Conservation (phyloP, 2,329 filamentous ascomycete genomes). For the Zasmidium angulare region DNA sequence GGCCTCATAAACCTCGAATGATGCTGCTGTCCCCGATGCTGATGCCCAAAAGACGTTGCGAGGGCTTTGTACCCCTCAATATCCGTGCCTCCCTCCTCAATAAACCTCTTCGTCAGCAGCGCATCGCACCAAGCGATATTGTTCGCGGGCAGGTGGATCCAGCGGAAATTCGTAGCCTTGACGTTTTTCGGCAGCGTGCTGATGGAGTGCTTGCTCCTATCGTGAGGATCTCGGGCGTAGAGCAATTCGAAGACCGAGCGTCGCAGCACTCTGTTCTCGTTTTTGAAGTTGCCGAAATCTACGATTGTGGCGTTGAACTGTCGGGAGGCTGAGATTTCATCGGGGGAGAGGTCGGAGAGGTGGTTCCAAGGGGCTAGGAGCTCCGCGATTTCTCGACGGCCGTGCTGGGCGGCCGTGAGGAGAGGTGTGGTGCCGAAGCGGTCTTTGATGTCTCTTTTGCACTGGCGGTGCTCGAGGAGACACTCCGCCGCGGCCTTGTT, state of each 20-base stretch:
- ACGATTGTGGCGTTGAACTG: slow-evolving; percentile 24
- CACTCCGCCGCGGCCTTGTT: slow-evolving; percentile 24
- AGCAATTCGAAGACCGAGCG: slow-evolving; percentile 22
- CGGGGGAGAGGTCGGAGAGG: slow-evolving; percentile 20
- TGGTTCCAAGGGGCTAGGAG: slow-evolving; percentile 44
- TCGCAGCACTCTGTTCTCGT: slow-evolving; percentile 27
- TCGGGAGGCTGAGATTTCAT: slow-evolving; percentile 23
- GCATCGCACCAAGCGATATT: slow-evolving; percentile 64
- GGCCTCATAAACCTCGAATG: slow-evolving; percentile 65
- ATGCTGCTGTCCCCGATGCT: slow-evolving; percentile 58
- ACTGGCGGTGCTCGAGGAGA: slow-evolving; percentile 25
- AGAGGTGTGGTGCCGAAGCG: slow-evolving; percentile 46
- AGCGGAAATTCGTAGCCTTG: slow-evolving; percentile 43
- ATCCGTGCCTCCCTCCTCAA: slow-evolving; percentile 62
- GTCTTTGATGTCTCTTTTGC: slow-evolving; percentile 40
- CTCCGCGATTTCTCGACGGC: slow-evolving; percentile 42
- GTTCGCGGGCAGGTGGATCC: slow-evolving; percentile 49
- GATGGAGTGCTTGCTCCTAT: slow-evolving; percentile 17
- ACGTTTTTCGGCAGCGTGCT: slow-evolving; percentile 41
- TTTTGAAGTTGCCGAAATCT: slow-evolving; percentile 28
- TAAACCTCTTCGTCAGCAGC: slow-evolving; percentile 63
- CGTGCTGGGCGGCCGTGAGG: slow-evolving; percentile 42
- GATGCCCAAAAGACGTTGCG: slow-evolving; percentile 61
- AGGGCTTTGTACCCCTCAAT: slow-evolving; percentile 64
- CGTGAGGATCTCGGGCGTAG: slow-evolving; percentile 19